Evolutionary conservation across 352 stramenopile genomes (phyloP).

Genomic region (Globisporangium spinosum): DNA sequence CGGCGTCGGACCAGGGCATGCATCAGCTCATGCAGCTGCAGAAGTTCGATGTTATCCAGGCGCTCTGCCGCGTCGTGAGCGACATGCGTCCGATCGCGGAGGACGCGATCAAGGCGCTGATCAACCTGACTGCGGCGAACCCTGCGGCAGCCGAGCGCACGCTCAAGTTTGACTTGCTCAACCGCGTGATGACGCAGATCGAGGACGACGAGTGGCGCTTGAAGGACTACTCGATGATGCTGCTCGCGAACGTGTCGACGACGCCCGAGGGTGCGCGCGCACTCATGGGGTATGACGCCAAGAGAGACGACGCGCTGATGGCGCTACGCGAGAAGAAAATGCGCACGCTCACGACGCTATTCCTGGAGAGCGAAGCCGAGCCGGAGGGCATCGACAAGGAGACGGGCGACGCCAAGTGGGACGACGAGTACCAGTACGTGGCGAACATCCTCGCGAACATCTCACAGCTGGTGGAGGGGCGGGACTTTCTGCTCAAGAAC

Average conservation of each 20-base stretch:
- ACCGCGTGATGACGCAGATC: constrained; percentile 83
- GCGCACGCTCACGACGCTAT: constrained; percentile 63
- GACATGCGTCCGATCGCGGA: constrained; percentile 82
- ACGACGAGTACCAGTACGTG: constrained; percentile 88
- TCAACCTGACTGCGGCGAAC: constrained; percentile 82
- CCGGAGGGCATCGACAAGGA: constrained; percentile 65
- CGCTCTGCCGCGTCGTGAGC: constrained; percentile 74
- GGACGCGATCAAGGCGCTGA: constrained; percentile 84
- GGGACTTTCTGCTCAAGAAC: constrained; percentile 74
- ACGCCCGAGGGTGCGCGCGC: constrained; percentile 59
- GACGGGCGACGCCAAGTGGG: constrained; percentile 78
- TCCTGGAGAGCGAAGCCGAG: constrained; percentile 71
- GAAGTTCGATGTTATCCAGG: constrained; percentile 72
- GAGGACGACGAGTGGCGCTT: constrained; percentile 80
- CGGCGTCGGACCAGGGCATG: constrained; percentile 74
- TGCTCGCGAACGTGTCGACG: constrained; percentile 80
- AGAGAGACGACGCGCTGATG: constrained; percentile 40
- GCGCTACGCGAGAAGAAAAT: constrained; percentile 79
- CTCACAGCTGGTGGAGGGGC: constrained; percentile 75
- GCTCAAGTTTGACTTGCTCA: constrained; percentile 78
- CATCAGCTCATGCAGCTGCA: constrained; percentile 72
- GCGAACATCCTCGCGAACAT: constrained; percentile 85
- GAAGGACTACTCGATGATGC: constrained; percentile 87
- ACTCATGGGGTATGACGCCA: constrained; percentile 58
- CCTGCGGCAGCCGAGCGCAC: constrained; percentile 58